Evolutionary conservation across 495 filamentous ascomycete species (phyloP).

Genomic region (Penicillium manginii): DNA sequence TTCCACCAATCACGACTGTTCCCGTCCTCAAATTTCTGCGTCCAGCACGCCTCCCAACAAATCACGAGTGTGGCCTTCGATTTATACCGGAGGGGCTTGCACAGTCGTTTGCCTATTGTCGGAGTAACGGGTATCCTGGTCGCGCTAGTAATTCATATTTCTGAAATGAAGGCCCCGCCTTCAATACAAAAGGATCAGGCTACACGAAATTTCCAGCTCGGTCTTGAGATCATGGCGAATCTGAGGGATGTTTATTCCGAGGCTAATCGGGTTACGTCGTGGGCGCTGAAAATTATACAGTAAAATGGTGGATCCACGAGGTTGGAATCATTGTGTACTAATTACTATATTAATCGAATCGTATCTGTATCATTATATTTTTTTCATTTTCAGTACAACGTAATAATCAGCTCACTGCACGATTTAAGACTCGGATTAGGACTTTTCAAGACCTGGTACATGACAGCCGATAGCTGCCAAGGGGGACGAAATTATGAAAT

Average conservation of each 20-base stretch:
- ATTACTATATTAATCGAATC: too few relatives aligned
- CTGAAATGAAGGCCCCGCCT: slow-evolving; percentile 12
- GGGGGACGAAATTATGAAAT: too few relatives aligned
- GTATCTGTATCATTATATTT: too few relatives aligned
- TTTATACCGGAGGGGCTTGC: slow-evolving; percentile 13
- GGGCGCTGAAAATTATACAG: slow-evolving; percentile 18
- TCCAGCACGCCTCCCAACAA: slow-evolving; percentile 21
- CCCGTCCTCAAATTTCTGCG: slow-evolving; percentile 23
- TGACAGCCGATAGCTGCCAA: too few relatives aligned
- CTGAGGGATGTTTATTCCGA: slow-evolving; percentile 24
- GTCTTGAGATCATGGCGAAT: slow-evolving; percentile 19
- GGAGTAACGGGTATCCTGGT: slow-evolving; percentile 23
- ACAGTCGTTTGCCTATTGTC: slow-evolving; percentile 14
- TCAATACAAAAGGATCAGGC: slow-evolving; percentile 11
- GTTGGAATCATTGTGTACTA: neutral
- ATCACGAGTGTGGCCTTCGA: slow-evolving; percentile 22
- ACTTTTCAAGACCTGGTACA: too few relatives aligned
- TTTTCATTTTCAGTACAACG: too few relatives aligned
- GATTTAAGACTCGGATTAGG: too few relatives aligned
- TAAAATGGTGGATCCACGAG: neutral
- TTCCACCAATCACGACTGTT: slow-evolving; percentile 24
- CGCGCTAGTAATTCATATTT: slow-evolving; percentile 23
- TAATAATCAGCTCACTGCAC: too few relatives aligned
- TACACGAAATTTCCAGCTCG: slow-evolving; percentile 16
- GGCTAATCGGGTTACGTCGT: slow-evolving; percentile 15